Evolutionary conservation across 1,139 yeast genomes (phyloP).

Genomic region (Candida sanyaensis): DNA sequence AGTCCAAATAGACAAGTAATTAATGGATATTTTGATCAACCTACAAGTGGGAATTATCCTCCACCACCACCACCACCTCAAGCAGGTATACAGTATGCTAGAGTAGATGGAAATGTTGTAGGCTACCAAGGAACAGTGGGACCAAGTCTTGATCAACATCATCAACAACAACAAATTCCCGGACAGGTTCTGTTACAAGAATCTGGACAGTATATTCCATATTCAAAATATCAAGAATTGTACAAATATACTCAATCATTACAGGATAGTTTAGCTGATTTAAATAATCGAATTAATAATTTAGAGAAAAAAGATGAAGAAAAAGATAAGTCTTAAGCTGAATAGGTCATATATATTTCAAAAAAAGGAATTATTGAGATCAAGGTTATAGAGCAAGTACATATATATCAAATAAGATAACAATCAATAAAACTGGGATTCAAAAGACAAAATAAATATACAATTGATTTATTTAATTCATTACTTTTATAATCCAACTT

Average conservation of each 20-base stretch:
- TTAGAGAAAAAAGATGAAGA: slow-evolving; percentile 11
- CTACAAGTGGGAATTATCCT: neutral
- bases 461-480: too few relatives aligned
- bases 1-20: neutral
- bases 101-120: neutral
- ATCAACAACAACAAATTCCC: neutral
- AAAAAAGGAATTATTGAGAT: too few relatives aligned
- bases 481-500: too few relatives aligned
- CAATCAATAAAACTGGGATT: too few relatives aligned
- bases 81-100: neutral
- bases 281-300: slow-evolving; percentile 22
- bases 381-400: too few relatives aligned
- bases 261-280: slow-evolving; percentile 28
- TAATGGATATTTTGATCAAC: neutral
- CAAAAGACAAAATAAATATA: too few relatives aligned
- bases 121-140: neutral
- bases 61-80: slow-evolving; percentile 3
- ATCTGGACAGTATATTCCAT: slow-evolving; percentile 21
- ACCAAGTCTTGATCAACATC: neutral
- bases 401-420: too few relatives aligned
- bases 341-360: too few relatives aligned
- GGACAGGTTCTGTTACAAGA: slow-evolving; percentile 7
- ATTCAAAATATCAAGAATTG: slow-evolving; percentile 36
- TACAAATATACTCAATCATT: slow-evolving; percentile 35
- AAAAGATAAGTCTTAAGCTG: neutral